Evolutionary conservation across 345 rosid genomes (phyloP), one percentile per base, ranked within the genome.

Genomic region (Noccaea caerulescens): DNA sequence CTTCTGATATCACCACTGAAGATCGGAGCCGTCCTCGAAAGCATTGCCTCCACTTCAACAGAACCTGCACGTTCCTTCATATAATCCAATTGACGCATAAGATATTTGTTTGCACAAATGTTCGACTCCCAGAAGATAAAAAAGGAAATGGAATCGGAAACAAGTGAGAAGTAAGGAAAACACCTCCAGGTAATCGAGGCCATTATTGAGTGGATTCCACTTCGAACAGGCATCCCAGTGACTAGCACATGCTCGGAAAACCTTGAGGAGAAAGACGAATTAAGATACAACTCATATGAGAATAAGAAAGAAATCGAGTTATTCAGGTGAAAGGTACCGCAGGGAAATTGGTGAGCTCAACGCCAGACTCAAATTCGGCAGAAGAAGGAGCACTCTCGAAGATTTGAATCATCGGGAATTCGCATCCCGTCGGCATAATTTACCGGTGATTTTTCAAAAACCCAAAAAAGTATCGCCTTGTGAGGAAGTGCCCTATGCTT

Each of bases 1-100:
- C 88, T 83, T 85, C 99, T 83, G 50, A 91, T 81, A 75, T 87
- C 96, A 67, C 93, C 96, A 54, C 83, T 86, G 66, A 89, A 89
- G 14, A 89, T 82, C 0, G 93, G 90, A 4, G 92, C 97, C 2
- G 83, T 69, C 79, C 78, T 80, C 16, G 95, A 84, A 54, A 85
- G 78, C 96, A 93, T 89, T 33, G 88, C 95, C 77, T 91, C 96
- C 58, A 89, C 93, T 0, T 56, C 75, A 27, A 83, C 79, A 4
- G 88, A 80, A 37, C 99, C 96, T 12, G 76, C 82, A 64, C 69
- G 83, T 68, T 80, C 95, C 97, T 91, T 70, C 46, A 77, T 46
- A 78, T 3, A 11, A 46, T 59, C 71, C 62, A 76, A 41, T 39
- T 11, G 14, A 62, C 11, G 50, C 46, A 50, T 69, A 46, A 69